These are phyloP conservation scores for Pisolithus albus DNA, from an alignment of 768 basidiomycete species.

Conservation along the genomic window DNA sequence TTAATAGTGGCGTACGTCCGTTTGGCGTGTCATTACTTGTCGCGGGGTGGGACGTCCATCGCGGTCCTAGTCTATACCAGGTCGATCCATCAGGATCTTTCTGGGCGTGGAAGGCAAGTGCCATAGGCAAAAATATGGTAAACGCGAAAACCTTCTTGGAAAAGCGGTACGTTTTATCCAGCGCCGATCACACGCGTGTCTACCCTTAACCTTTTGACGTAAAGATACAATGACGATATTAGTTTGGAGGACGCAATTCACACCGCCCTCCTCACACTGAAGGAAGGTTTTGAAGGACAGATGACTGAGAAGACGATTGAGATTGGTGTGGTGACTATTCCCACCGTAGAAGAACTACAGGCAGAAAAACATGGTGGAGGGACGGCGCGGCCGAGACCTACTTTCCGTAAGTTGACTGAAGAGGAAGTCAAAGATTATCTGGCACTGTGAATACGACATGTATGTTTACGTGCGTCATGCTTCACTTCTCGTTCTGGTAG, in stretches of 20 bases:
- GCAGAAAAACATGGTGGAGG: constrained; percentile 63
- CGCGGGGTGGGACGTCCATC: constrained; percentile 90
- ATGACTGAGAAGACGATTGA: constrained; percentile 99
- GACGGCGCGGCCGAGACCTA: constrained; percentile 69
- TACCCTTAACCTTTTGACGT: constrained; percentile 14
- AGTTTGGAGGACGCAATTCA: constrained; percentile 98
- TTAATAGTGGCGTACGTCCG: constrained; percentile 90
- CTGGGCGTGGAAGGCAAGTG: constrained; percentile 99
- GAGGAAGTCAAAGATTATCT: constrained; percentile 97
- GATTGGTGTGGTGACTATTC: constrained; percentile 92
- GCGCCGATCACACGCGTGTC: constrained; percentile 14
- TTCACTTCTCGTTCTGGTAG: constrained; percentile 10
- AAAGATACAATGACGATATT: constrained; percentile 97
- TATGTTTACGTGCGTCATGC: constrained; percentile 26
- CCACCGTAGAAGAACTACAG: constrained; percentile 51
- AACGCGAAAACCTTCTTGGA: constrained; percentile 99
- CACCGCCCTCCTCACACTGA: constrained; percentile 93
- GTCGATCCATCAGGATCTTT: constrained; percentile 98
- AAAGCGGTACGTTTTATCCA: constrained; percentile 67
- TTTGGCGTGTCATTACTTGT: constrained; percentile 96
- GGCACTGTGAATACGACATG: constrained; percentile 52
- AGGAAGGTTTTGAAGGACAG: constrained; percentile 99
- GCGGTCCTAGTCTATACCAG: constrained; percentile 97
- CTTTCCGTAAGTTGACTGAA: constrained; percentile 92
- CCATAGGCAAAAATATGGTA: constrained; percentile 99